Evolutionary conservation across 2,329 filamentous ascomycete genomes (phyloP), one percentile per base, ranked within the genome.

Genomic region (Colletotrichum aenigma): DNA sequence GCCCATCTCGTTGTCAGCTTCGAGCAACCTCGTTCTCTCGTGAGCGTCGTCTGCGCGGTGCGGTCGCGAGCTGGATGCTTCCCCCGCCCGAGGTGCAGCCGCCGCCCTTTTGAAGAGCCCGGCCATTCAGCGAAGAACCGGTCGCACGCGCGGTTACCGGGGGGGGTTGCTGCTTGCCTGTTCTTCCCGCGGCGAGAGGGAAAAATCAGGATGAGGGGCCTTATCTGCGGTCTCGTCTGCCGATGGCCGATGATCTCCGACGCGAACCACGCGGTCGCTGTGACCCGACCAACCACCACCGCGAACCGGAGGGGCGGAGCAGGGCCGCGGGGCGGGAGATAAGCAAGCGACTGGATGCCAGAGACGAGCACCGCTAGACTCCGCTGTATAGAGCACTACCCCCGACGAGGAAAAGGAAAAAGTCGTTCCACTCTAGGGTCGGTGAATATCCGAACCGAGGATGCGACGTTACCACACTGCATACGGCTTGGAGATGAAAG

Each of bases 91-190:
- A 30, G 62, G 70, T 48, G 43, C 16, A 21, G 58, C 34, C 30
- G 62, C 36, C 70, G 36, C 73, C 56, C 48, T 75, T 75, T 75
- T 75, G 64, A 75, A 69, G 15, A 68, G 24, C 7, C 18, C 64
- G 34, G 24, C 64, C 73, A 75, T 75, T 18, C 26, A n/a, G 18
- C 21, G 58, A 10, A 18, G 36, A 7, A 16, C 34, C 38, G 38
- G 38, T n/a, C 18, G 38, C 38, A n/a, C 9, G 38, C 38, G 38
- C 38, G 38, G 18, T n/a, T n/a, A 48, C 18, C 38, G 38, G 38
- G 38, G 36, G 8, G n/a, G n/a, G n/a, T n/a, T n/a, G 38, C 18
- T 48, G 18, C 18, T 43, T 48, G 26, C 18, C 24, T 26, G 13
- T 16, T 28, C 68, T 75, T 58, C 34, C 73, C 73, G 73, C 70